Percentiles rank a stretch among this genome's conserved stretches.
Evolutionary conservation across 257 asterid species (phyloP).

Genomic region (Primulina tabacum): DNA sequence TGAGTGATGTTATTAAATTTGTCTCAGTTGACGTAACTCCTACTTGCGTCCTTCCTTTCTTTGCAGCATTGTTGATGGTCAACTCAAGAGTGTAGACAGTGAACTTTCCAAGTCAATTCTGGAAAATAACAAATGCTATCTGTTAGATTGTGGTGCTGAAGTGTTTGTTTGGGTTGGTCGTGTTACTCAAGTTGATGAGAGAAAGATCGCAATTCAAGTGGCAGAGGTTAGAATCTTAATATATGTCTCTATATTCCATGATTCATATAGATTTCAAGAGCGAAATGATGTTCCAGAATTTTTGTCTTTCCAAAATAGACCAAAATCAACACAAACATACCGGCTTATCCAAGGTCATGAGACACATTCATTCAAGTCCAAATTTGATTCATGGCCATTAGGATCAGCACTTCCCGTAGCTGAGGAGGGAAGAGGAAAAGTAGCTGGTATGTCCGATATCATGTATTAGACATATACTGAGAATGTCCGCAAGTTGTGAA

Average conservation of each 20-base stretch:
- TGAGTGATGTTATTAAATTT: not conserved
- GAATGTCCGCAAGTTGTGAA: constrained; percentile 19
- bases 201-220: constrained; percentile 81
- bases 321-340: constrained; percentile 74
- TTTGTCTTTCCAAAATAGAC: constrained; percentile 82
- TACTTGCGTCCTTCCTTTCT: not conserved
- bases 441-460: constrained; percentile 62
- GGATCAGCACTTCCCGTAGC: constrained; percentile 87
- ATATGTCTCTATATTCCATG: constrained; percentile 12
- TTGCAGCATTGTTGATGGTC: constrained; percentile 73
- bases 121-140: constrained; percentile 87
- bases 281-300: constrained; percentile 52
- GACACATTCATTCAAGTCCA: constrained; percentile 87
- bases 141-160: constrained; percentile 95
- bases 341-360: constrained; percentile 96
- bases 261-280: constrained; percentile 20
- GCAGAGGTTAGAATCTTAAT: constrained; percentile 61
- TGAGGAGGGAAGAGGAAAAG: constrained; percentile 99
- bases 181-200: constrained; percentile 92
- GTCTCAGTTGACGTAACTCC: not conserved
- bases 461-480: constrained; percentile 20
- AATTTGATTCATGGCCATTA: constrained; percentile 94
- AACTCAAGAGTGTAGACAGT: constrained; percentile 62
- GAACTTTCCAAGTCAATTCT: constrained; percentile 82
- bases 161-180: constrained; percentile 99